Evolutionary conservation across 768 basidiomycete genomes (phyloP), one percentile per base, ranked within the genome.

Genomic region (Suillus decipiens): DNA sequence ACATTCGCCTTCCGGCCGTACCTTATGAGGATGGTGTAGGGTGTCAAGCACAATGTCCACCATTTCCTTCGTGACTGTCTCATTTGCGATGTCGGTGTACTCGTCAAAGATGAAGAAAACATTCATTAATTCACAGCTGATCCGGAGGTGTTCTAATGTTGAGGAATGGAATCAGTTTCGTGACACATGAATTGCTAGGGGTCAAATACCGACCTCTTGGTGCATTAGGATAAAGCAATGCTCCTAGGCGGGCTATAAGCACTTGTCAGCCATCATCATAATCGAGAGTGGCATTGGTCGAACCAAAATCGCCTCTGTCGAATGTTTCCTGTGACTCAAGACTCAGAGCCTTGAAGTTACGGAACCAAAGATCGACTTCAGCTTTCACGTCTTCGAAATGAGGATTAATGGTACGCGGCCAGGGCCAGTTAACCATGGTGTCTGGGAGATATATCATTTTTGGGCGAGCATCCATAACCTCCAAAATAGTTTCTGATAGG

Each of bases 391-490:
- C 68, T 8, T 61, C 61, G 48, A 80, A 81, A 64, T 76, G 65
- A 1, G 77, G 74, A 62, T 81, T 83, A 42, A 82, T 64, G 33
- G 54, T 61, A 4, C 81, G 77, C 5, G 67, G 69, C 80, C 79
- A 83, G 2, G 81, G 81, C 82, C 82, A 84, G 19, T 68, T 69
- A 11, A 64, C 64, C 45, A 84, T 71, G 5, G 76, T 78, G 31
- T 79, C 73, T 6, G 82, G 81, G 45, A 82, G 71, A 54, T 67
- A 66, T 19, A 50, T 48, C 17, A 7, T 41, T 15, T 11, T 39
- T 53, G 17, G 7, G 33, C 9, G 31, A 51, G 51, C 5, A 15
- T 53, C 33, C 51, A 53, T 53, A 15, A 10, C 41, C 1, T 17
- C 6, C 14, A 14, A 41, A 41, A 41, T 41, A 41, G 15, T 41